These are phyloP conservation scores for Eurotiales sp. DNA, from an alignment of 2,329 filamentous ascomycete genomes.

Conservation along the genomic window DNA sequence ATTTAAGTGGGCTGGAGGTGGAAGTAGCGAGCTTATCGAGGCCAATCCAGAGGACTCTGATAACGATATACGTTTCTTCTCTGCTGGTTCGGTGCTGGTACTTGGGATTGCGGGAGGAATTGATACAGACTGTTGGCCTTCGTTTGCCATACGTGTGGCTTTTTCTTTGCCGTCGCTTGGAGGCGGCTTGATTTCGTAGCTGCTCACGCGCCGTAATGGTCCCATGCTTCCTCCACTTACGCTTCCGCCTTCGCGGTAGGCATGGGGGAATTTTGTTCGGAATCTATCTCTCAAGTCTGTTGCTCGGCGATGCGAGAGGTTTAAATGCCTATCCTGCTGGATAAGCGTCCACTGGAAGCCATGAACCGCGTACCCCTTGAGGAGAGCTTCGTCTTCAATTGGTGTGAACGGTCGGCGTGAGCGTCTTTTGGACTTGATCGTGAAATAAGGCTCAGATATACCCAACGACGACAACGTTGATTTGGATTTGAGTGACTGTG, in stretches of 20 bases:
- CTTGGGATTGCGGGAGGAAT: constrained; percentile 11
- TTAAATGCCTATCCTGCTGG: constrained; percentile 51
- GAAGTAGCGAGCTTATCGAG: constrained; percentile 12
- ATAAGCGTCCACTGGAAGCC: constrained; percentile 60
- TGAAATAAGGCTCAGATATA: constrained; percentile 47
- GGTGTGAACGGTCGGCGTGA: constrained; percentile 54
- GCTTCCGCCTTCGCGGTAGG: constrained; percentile 48
- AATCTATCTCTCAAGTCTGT: constrained; percentile 62
- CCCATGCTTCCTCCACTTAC: constrained; percentile 30
- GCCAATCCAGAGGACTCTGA: constrained; percentile 1
- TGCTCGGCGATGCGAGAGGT: constrained; percentile 49
- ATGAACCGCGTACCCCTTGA: constrained; percentile 57
- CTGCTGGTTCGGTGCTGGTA: constrained; percentile 9
- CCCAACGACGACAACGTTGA: constrained; percentile 40
- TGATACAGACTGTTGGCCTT: background rate
- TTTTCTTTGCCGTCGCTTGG: background rate
- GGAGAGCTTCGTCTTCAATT: constrained; percentile 55
- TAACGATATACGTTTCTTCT: constrained; percentile 2
- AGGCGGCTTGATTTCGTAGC: background rate
- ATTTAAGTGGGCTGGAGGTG: constrained; percentile 27
- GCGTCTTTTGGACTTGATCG: constrained; percentile 48
- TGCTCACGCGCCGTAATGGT: constrained; percentile 10
- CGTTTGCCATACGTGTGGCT: background rate
- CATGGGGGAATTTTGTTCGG: constrained; percentile 55
- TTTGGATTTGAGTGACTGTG: constrained; percentile 30